Percentiles rank a stretch among this genome's conserved stretches.
Conservation (phyloP, 1,139 yeast species). For the Candida sanyaensis region DNA sequence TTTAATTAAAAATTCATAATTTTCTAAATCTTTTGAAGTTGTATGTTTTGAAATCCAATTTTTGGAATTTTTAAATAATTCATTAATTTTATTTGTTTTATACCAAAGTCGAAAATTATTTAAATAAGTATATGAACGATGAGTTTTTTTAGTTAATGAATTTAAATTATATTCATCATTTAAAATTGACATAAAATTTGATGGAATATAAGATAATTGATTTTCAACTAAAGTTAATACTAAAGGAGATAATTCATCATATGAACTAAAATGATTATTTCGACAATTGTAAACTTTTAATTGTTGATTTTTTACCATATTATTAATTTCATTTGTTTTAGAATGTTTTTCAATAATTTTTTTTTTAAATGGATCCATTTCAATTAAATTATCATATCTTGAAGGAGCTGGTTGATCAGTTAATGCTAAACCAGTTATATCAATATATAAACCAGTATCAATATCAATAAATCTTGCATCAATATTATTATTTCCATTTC, state of each 20-base stretch:
- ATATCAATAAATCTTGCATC: constrained; percentile 83
- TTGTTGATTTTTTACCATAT: constrained; percentile 22
- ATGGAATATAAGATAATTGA: constrained; percentile 36
- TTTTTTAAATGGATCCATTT: constrained; percentile 13
- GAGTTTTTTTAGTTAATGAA: constrained; percentile 26
- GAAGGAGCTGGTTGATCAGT: constrained; percentile 36
- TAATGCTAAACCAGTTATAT: constrained; percentile 58
- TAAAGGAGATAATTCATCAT: constrained; percentile 35
- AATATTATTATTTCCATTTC: constrained; percentile 59
- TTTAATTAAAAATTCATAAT: constrained; percentile 20
- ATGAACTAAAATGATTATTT: constrained; percentile 39
- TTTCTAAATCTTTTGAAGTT: constrained; percentile 14
- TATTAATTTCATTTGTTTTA: constrained; percentile 14
- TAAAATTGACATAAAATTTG: constrained; percentile 27
- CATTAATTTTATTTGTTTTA: constrained; percentile 20
- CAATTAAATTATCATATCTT: constrained; percentile 19
- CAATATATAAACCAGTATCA: constrained; percentile 75
- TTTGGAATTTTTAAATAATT: constrained; percentile 25
- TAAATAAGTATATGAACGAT: constrained; percentile 28
- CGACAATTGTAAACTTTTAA: constrained; percentile 45
- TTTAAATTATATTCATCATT: constrained; percentile 30
- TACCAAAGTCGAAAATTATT: constrained; percentile 39
- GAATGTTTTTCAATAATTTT: constrained; percentile 7
- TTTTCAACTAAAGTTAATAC: constrained; percentile 32
- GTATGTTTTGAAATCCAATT: constrained; percentile 21